Conservation (phyloP, 1,139 yeast species). For the Scheffersomyces stambukii region DNA sequence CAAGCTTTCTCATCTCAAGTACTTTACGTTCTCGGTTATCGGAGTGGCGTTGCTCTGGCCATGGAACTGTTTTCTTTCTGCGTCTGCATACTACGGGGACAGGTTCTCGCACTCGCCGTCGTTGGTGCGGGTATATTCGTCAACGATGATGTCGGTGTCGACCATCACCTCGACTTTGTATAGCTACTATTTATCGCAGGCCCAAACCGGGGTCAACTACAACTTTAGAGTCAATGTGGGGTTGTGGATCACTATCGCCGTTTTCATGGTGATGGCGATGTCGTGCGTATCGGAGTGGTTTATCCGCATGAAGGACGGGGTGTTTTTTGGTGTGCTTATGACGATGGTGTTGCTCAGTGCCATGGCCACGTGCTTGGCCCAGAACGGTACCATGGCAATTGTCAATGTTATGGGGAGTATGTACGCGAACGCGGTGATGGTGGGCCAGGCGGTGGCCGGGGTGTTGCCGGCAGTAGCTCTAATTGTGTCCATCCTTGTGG, state of each 20-base stretch:
- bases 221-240: conserved; percentile 57
- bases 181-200: conserved; percentile 63
- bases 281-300: conserved; percentile 44
- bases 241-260: conserved; percentile 49
- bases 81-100: conserved; percentile 74
- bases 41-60: conserved; percentile 91
- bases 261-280: conserved; percentile 51
- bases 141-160: conserved; percentile 87
- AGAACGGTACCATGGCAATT: conserved; percentile 87
- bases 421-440: conserved; percentile 85
- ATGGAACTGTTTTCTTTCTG: conserved; percentile 89
- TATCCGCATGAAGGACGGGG: conserved; percentile 33
- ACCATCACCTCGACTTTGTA: conserved; percentile 64
- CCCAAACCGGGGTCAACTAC: conserved; percentile 64
- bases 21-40: conserved; percentile 59
- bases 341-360: conserved; percentile 55
- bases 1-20: conserved; percentile 42
- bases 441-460: conserved; percentile 93
- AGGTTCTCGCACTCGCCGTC: conserved; percentile 53
- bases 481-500: conserved; percentile 52
- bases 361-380: conserved; percentile 68
- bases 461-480: conserved; percentile 81
- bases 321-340: conserved; percentile 50
- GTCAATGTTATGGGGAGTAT: conserved; percentile 75
- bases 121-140: conserved; percentile 61